Evolutionary conservation across 768 basidiomycete species (phyloP).

Genomic region (Heimioporus sp.): DNA sequence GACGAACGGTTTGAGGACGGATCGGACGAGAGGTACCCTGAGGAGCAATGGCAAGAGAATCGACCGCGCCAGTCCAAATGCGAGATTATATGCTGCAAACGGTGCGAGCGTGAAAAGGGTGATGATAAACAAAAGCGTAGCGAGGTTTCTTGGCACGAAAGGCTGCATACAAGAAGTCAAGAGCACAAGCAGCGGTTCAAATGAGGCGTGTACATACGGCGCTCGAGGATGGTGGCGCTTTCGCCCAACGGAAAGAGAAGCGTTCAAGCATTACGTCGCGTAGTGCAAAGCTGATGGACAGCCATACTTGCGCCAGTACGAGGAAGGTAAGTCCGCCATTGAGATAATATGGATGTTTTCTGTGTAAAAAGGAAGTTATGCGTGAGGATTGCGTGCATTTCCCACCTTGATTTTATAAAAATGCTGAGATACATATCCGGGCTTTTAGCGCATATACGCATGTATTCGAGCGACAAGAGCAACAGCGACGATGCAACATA

Average conservation of each 20-base stretch:
- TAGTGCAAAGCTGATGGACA: conserved; percentile 47
- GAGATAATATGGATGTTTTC: conserved; percentile 73
- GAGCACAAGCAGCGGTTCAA: neutral
- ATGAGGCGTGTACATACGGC: conserved; percentile 15
- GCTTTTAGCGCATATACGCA: conserved; percentile 23
- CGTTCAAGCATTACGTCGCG: conserved; percentile 66
- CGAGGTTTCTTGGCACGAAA: conserved; percentile 17
- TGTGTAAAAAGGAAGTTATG: conserved; percentile 20
- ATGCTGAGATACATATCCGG: conserved; percentile 46
- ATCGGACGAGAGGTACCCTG: conserved; percentile 50
- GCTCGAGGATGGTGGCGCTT: conserved; percentile 7
- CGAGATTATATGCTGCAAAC: conserved; percentile 37
- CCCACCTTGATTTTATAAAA: conserved; percentile 67
- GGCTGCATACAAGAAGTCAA: conserved; percentile 12
- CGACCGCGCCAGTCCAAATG: conserved; percentile 47
- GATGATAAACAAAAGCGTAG: conserved; percentile 35
- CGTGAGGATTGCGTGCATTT: conserved; percentile 10
- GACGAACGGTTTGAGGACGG: conserved; percentile 56
- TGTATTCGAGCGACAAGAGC: conserved; percentile 44
- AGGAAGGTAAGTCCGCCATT: conserved; percentile 68
- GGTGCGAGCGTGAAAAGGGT: conserved; percentile 40
- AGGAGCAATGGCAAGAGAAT: conserved; percentile 51
- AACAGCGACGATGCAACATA: conserved; percentile 48
- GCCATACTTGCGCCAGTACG: conserved; percentile 47
- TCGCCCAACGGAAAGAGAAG: conserved; percentile 47